Evolutionary conservation across 2,329 filamentous ascomycete species (phyloP).

Genomic region (Sclerotinia spermophila): DNA sequence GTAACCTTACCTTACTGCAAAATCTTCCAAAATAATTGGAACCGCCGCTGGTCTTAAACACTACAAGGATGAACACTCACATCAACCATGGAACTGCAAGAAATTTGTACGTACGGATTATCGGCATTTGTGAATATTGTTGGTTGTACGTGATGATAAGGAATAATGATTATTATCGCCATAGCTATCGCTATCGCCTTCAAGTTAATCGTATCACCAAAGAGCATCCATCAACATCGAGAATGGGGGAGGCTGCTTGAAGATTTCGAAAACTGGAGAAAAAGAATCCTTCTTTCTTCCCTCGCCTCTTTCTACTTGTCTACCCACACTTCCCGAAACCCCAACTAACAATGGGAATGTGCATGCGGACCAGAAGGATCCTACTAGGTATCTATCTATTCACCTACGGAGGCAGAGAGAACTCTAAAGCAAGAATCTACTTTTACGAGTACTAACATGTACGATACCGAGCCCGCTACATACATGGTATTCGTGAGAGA

Average conservation of each 20-base stretch:
- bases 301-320: background rate
- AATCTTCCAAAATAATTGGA: background rate
- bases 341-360: background rate
- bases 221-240: background rate
- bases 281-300: background rate
- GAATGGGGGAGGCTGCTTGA: background rate
- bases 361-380: background rate
- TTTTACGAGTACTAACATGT: slow-evolving; percentile 3
- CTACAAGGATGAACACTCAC: slow-evolving; percentile 14
- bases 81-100: slow-evolving; percentile 15
- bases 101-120: slow-evolving; percentile 6
- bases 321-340: slow-evolving; percentile 3
- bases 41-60: background rate
- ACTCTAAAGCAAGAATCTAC: background rate
- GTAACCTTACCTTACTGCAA: slow-evolving; percentile 5
- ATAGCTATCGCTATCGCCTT: background rate
- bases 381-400: background rate
- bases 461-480: background rate
- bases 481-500: background rate
- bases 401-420: background rate
- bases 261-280: background rate
- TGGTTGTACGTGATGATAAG: slow-evolving; percentile 6
- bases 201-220: background rate
- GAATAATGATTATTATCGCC: background rate
- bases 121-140: background rate